phyloP scores from a whole-genome alignment of 768 basidiomycete species.

The Cubamyces sp. region DNA sequence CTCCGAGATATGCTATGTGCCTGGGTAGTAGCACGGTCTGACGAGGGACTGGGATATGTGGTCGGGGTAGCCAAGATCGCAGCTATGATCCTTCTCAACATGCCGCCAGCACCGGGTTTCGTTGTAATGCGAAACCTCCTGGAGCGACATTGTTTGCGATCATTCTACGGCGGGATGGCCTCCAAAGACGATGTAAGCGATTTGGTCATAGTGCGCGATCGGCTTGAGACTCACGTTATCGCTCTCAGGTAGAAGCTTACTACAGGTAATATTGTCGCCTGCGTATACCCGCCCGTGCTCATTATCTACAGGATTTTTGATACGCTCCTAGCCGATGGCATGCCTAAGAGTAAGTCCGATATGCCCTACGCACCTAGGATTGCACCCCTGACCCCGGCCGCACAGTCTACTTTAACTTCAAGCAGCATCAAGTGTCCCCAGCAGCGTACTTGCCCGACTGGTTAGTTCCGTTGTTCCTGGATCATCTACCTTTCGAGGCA shows the following conservation, averaged over 20 bases:
- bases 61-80: slow-evolving; percentile 72
- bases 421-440: slow-evolving; percentile 90
- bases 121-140: slow-evolving; percentile 83
- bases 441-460: slow-evolving; percentile 82
- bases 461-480: slow-evolving; percentile 78
- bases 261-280: slow-evolving; percentile 62
- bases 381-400: neutral
- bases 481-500: slow-evolving; percentile 90
- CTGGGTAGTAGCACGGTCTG: slow-evolving; percentile 85
- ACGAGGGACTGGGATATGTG: slow-evolving; percentile 80
- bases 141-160: slow-evolving; percentile 82
- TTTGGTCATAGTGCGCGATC: slow-evolving; percentile 19
- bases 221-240: slow-evolving; percentile 25
- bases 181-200: slow-evolving; percentile 78
- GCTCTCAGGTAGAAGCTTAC: slow-evolving; percentile 80
- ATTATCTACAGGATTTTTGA: slow-evolving; percentile 76
- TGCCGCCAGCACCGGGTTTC: slow-evolving; percentile 76
- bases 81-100: slow-evolving; percentile 85
- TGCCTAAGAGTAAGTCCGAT: slow-evolving; percentile 79
- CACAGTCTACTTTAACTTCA: slow-evolving; percentile 93
- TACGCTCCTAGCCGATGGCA: slow-evolving; percentile 86
- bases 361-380: neutral
- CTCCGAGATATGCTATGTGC: slow-evolving; percentile 84
- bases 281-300: slow-evolving; percentile 6
- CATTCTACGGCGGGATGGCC: slow-evolving; percentile 77